Evolutionary conservation across 768 basidiomycete species (phyloP), one percentile per base, ranked within the genome.

Genomic region (Nidularia pulvinata): DNA sequence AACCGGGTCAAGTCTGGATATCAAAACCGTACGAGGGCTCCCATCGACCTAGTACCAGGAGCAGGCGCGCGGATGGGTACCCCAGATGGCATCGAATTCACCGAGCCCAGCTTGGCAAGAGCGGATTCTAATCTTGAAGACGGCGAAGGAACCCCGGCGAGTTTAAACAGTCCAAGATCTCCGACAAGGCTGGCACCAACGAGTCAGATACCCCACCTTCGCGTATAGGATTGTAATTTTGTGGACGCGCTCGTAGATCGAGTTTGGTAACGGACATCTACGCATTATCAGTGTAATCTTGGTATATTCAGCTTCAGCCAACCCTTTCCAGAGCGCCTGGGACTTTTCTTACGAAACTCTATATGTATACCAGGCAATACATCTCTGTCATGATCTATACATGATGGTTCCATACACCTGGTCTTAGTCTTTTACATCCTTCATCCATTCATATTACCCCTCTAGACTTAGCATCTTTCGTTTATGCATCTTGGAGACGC

Each of bases 1-100:
- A 93, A 94, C 69, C 85, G 91, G 42, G 72, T 94, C 65, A 91
- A 91, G 65, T 91, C 90, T 6, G 89, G 89, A 19, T 82, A 89
- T 58, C 70, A 77, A 50, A 79, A 81, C 54, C 81, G 88, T 25
- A 58, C 58, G 3, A 61, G 63, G 48, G 84, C 86, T 7, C 89
- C 90, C 39, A 92, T 93, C 55, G 88, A 91, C 68, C 69, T 67
- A 61, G 85, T 93, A 6, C 89, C 89, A 1, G 69, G 76, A 14
- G 91, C 90, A 1, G 90, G 91, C 2, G 77, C 88, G 32, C 78
- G 86, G 36, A 65, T 75, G 16, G 89, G 88, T 44, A 79, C 77
- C 25, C 80, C 89, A 13, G 78, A 87, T 61, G 89, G 89, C 25
- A 59, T 75, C 4, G 88, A 89, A 66, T 83, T 80, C 0, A 82